Evolutionary conservation across 2,329 filamentous ascomycete genomes (phyloP).

Genomic region (Talaromyces islandicus): DNA sequence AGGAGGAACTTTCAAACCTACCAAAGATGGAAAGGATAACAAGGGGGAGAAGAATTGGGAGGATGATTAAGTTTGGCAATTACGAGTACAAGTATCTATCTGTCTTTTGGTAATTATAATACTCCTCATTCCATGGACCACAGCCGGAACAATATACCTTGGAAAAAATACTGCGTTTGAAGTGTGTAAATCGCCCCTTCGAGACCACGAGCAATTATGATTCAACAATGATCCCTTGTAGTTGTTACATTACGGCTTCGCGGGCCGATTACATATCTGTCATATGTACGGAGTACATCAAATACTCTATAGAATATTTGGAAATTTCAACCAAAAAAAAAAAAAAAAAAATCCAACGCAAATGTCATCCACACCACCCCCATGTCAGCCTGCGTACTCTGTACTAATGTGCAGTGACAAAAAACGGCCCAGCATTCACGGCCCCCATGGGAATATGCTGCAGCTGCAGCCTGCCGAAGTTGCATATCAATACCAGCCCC

Average conservation of each 20-base stretch:
- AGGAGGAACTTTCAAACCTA: too few relatives aligned
- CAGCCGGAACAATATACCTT: not conserved
- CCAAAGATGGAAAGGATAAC: too few relatives aligned
- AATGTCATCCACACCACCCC: not conserved
- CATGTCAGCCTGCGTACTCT: not conserved
- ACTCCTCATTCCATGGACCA: not conserved
- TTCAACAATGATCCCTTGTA: not conserved
- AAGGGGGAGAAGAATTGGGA: too few relatives aligned
- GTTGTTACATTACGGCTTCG: not conserved
- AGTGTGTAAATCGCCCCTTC: not conserved
- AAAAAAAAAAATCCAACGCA: not conserved
- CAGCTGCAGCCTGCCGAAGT: not conserved
- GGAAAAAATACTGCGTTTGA: not conserved
- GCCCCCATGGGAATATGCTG: not conserved
- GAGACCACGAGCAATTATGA: not conserved
- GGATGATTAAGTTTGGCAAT: too few relatives aligned
- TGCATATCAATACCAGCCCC: not conserved
- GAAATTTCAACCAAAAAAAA: not conserved
- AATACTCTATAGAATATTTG: not conserved
- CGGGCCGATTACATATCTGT: not conserved
- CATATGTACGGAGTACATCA: too few relatives aligned
- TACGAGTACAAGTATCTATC: too few relatives aligned
- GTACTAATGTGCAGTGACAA: too few relatives aligned
- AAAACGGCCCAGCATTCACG: not conserved
- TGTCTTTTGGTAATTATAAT: too few relatives aligned